Evolutionary conservation across 257 asterid species (phyloP), one percentile per base, ranked within the genome.

Genomic region (Capsicum baccatum): DNA sequence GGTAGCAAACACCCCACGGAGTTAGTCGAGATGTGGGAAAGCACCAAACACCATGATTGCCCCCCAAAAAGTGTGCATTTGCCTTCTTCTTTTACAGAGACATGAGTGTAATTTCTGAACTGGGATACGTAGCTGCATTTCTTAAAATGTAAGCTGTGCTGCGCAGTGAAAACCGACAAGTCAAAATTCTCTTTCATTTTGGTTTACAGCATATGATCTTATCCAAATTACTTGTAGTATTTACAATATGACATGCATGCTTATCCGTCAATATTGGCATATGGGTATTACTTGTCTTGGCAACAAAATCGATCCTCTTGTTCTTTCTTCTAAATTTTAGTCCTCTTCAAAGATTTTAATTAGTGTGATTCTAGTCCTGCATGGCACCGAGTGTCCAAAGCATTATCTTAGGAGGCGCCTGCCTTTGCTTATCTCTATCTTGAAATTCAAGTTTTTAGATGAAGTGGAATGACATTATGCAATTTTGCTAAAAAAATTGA

Each of bases 81-180:
- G 54, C 19, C 81, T 21, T 26, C 81, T 76, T 76, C 81, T 76
- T 5, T 76, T 4, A 33, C 6, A 58, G 64, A 76, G 64, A 54
- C 9, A 33, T 1, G 63, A 54, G 44, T 76, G 62, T 76, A 54
- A 76, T 76, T 76, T 5, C 81, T 52, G 64, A 76, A 26, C 81
- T 52, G 47, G 62, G 81, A 76, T 15, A 76, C 21, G 54, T 76
- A 76, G 81, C 81, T 76, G 12, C 8, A 76, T 76, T 50, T 76
- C 81, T 12, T 76, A 15, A 76, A 26, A 14, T 76, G 63, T 76
- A 33, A 54, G 64, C 15, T 52, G 15, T 64, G 21, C 3, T 78
- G 50, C 0, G 19, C 81, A 74, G 81, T 50, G 81, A 60, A 74
- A 74, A 74, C 44, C 21, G 42, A 50, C n/a, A 50, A 50, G 62